Base-by-base conservation (phyloP, 2,329 filamentous ascomycete genomes). In the Elsinoe batatas region DNA sequence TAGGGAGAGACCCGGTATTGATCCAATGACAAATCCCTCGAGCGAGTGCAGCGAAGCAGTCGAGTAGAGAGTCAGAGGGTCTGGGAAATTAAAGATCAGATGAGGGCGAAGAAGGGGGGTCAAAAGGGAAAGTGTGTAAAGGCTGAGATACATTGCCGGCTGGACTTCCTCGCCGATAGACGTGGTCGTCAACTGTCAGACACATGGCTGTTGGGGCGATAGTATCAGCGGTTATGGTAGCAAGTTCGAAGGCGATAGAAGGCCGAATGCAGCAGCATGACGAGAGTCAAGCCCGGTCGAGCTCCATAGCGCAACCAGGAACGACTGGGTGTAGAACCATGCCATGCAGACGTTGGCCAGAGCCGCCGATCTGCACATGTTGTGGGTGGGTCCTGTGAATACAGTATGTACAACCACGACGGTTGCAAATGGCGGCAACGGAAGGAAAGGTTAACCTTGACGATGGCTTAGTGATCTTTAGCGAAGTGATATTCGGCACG, bases 1-100 rank as follows among this genome's bases (percentile, higher is more conserved):
- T 22, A 44, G 51, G 51, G 51, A 17, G 51, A 36, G 36, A 54
- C 51, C 37, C 51, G 51, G 51, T 43, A 54, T 13, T 20, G 20
- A 30, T 36, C 50, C 30, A 38, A 35, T 54, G 51, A 54, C 51
- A 54, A 54, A 54, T 54, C 32, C 12, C 36, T 44, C 51, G 26
- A 44, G 22, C 51, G 33, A 36, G 12, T 54, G 51, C 51, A 54
- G 22, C 33, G 36, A 54, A 54, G 51, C 51, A 54, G 51, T 54
- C 51, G 51, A 44, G 51, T 43, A 11, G 33, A 40, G 22, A 51
- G 47, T 51, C 47, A 38, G n/a, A 20, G 32, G 32, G 47, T 35
- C 32, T 36, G 32, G 26, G 18, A 35, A 15, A 51, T 38, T 38
- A 38, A 33, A 11, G 22, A 51, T 51, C 22, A 51, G 18, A 26